These are phyloP conservation scores for Wilcoxina mikolae DNA, from an alignment of 495 filamentous ascomycete genomes.

Conservation along the genomic window DNA sequence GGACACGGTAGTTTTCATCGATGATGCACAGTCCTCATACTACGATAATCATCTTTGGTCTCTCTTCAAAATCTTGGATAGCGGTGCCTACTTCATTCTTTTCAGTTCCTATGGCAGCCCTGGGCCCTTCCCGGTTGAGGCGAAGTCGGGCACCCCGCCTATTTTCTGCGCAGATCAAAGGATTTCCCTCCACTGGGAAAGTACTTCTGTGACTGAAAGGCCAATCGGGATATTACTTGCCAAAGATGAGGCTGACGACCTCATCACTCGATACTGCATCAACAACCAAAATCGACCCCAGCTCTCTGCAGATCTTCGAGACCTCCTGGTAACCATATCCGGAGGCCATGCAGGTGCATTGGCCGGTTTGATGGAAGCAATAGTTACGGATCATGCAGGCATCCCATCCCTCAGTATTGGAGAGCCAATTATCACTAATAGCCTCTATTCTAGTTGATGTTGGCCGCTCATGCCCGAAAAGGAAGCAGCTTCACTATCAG, in stretches of 20 bases:
- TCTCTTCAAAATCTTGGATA: background rate
- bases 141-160: background rate
- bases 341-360: background rate
- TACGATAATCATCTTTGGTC: background rate
- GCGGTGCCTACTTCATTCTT: background rate
- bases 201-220: background rate
- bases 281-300: background rate
- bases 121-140: background rate
- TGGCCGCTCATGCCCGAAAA: background rate
- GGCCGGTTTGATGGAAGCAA: background rate
- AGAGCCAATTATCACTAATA: background rate
- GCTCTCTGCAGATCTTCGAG: background rate
- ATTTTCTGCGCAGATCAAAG: background rate
- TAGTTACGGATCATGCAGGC: background rate
- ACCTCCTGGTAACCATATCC: background rate
- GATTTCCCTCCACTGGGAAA: too few relatives aligned
- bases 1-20: background rate
- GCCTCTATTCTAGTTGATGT: background rate
- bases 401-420: background rate
- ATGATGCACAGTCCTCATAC: background rate
- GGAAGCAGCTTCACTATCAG: background rate
- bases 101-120: background rate
- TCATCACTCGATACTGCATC: background rate
- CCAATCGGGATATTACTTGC: background rate
- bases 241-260: background rate